Percentiles rank a stretch among this genome's conserved stretches.
Evolutionary conservation across 345 rosid genomes (phyloP).

Genomic region (Capsella bursapastoris): DNA sequence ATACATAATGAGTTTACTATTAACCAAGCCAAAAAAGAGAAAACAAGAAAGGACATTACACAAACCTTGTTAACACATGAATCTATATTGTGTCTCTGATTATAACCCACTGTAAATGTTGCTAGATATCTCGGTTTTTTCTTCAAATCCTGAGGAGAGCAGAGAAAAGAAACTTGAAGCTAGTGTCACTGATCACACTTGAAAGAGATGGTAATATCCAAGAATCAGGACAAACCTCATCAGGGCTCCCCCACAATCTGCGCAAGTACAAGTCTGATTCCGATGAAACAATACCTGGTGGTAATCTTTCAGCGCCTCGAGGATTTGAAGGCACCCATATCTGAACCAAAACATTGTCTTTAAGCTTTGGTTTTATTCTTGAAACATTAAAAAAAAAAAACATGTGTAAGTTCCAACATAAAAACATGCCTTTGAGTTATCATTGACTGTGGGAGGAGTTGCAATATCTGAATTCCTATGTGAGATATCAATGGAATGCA

Average conservation of each 20-base stretch:
- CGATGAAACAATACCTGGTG: constrained; percentile 77
- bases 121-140: constrained; percentile 77
- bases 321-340: constrained; percentile 88
- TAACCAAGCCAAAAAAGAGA: neutral
- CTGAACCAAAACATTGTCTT: constrained; percentile 43
- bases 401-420: neutral
- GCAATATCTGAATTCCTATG: constrained; percentile 44
- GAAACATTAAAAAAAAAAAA: constrained; percentile 6
- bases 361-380: constrained; percentile 13
- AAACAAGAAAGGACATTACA: neutral
- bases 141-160: constrained; percentile 64
- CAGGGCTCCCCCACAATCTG: constrained; percentile 89
- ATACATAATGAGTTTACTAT: constrained; percentile 40
- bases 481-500: constrained; percentile 52
- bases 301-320: constrained; percentile 84
- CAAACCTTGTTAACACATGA: constrained; percentile 83
- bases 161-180: constrained; percentile 5
- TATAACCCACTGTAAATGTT: constrained; percentile 82
- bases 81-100: constrained; percentile 69
- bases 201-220: constrained; percentile 3
- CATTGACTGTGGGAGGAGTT: constrained; percentile 37
- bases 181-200: constrained; percentile 8
- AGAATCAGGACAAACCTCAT: constrained; percentile 60
- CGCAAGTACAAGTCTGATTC: constrained; percentile 84
- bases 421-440: constrained; percentile 54